phyloP scores from a whole-genome alignment of 2,329 filamentous ascomycete species.

The Alternaria brassicae region DNA sequence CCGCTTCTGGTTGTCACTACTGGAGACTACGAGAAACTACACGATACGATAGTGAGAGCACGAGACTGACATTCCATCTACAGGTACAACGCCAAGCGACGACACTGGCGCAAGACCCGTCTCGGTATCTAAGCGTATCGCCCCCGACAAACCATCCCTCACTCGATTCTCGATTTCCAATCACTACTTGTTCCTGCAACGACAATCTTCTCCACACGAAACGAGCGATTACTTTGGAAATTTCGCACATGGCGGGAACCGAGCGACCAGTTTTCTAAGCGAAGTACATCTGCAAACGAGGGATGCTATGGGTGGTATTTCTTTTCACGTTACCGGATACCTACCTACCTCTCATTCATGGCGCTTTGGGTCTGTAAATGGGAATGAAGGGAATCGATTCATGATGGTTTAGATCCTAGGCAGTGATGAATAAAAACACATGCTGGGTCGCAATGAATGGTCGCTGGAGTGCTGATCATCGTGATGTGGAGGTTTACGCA shows the following conservation, averaged over 20 bases:
- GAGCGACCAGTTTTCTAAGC: constrained; percentile 36
- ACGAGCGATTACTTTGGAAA: constrained; percentile 39
- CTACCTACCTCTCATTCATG: constrained; percentile 37
- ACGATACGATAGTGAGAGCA: background rate
- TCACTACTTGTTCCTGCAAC: constrained; percentile 29
- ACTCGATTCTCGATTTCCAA: constrained; percentile 46
- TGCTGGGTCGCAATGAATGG: constrained; percentile 42
- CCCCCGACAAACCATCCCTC: constrained; percentile 49
- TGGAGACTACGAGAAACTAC: background rate
- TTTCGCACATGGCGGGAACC: constrained; percentile 37
- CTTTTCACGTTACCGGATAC: constrained; percentile 35
- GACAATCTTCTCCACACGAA: constrained; percentile 26
- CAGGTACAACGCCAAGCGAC: constrained; percentile 99
- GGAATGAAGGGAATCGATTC: constrained; percentile 29
- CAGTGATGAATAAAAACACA: constrained; percentile 46
- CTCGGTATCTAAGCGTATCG: constrained; percentile 89
- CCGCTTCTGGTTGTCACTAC: constrained; percentile 5
- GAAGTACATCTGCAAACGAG: constrained; percentile 34
- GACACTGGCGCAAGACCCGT: constrained; percentile 99
- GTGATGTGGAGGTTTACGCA: constrained; percentile 6
- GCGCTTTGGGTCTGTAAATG: constrained; percentile 49
- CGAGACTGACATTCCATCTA: constrained; percentile 25
- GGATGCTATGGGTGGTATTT: constrained; percentile 34
- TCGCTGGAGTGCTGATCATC: constrained; percentile 1
- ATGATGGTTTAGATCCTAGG: constrained; percentile 49